Percentiles rank a stretch among this genome's conserved stretches.
Conservation (phyloP, 164 flowering plant species). For the Aristolochia fimbriata region DNA sequence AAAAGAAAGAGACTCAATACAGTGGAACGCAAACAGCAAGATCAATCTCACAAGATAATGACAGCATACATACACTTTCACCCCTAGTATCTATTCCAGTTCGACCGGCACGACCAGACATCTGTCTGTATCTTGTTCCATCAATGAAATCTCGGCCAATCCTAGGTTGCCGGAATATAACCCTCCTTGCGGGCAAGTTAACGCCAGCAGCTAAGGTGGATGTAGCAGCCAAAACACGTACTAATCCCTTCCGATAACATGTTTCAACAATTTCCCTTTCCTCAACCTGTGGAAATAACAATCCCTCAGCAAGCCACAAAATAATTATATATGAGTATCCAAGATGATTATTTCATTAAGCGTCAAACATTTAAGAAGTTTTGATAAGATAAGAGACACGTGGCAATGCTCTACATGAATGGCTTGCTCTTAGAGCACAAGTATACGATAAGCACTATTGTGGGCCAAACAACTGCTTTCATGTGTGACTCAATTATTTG, state of each 20-base stretch:
- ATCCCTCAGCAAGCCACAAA: neutral
- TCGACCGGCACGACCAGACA: conserved; percentile 99
- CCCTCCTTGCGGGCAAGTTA: conserved; percentile 94
- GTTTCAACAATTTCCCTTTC: conserved; percentile 93
- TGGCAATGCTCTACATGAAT: too few relatives aligned
- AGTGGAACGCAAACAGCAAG: conserved; percentile 1
- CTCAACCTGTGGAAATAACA: conserved; percentile 52
- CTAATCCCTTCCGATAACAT: conserved; percentile 84
- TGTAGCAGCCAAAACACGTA: conserved; percentile 89
- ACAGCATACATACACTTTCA: conserved; percentile 73
- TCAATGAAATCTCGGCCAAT: conserved; percentile 96
- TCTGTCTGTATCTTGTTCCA: conserved; percentile 88
- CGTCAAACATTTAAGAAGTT: too few relatives aligned
- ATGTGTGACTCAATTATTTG: too few relatives aligned
- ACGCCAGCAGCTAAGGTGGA: conserved; percentile 99
- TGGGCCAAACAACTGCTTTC: too few relatives aligned
- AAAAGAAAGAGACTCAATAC: neutral
- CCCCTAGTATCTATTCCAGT: conserved; percentile 98
- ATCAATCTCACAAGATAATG: neutral
- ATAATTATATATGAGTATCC: too few relatives aligned
- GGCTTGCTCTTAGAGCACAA: too few relatives aligned
- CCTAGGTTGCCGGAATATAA: conserved; percentile 90
- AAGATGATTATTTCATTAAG: too few relatives aligned
- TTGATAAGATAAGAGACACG: too few relatives aligned
- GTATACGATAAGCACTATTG: too few relatives aligned